These are phyloP conservation scores for Serendipita sp. DNA, from an alignment of 768 basidiomycete genomes.

Conservation along the genomic window DNA sequence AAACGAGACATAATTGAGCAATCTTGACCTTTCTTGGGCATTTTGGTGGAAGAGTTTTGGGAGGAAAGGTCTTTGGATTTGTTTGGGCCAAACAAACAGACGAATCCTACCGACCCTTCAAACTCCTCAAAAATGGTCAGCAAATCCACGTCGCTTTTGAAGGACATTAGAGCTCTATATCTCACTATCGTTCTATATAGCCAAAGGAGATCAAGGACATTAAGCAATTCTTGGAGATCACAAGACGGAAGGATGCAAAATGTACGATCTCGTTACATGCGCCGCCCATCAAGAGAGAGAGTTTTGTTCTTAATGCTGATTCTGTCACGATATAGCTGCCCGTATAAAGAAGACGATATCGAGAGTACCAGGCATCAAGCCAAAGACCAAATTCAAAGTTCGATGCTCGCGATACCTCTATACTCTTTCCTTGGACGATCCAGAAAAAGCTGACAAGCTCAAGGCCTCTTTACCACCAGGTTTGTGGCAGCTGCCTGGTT, in stretches of 20 bases:
- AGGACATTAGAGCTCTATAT: too few species aligned
- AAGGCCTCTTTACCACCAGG: conserved; percentile 90
- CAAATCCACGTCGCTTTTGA: background rate
- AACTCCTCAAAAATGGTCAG: conserved; percentile 7
- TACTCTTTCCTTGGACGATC: conserved; percentile 90
- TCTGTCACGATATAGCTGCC: conserved; percentile 42
- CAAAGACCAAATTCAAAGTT: conserved; percentile 95
- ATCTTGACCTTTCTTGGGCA: conserved; percentile 6
- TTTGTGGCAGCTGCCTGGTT: conserved; percentile 25
- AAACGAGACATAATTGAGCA: background rate
- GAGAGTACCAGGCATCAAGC: conserved; percentile 42
- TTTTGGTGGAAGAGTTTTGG: background rate
- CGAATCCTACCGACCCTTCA: background rate
- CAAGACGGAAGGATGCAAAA: conserved; percentile 91
- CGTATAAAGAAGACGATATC: conserved; percentile 91
- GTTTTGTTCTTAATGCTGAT: conserved; percentile 8
- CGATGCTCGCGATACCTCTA: conserved; percentile 93
- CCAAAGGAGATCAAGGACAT: conserved; percentile 97
- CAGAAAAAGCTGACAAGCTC: conserved; percentile 97
- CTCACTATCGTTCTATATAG: conserved; percentile 26
- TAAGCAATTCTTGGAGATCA: conserved; percentile 96
- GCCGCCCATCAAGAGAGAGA: background rate
- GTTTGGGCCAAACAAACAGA: conserved; percentile 3
- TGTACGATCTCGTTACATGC: conserved; percentile 38
- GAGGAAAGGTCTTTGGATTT: background rate